These are phyloP conservation scores for Neocatenulostroma microsporum DNA, from an alignment of 2,329 filamentous ascomycete genomes.

Conservation along the genomic window DNA sequence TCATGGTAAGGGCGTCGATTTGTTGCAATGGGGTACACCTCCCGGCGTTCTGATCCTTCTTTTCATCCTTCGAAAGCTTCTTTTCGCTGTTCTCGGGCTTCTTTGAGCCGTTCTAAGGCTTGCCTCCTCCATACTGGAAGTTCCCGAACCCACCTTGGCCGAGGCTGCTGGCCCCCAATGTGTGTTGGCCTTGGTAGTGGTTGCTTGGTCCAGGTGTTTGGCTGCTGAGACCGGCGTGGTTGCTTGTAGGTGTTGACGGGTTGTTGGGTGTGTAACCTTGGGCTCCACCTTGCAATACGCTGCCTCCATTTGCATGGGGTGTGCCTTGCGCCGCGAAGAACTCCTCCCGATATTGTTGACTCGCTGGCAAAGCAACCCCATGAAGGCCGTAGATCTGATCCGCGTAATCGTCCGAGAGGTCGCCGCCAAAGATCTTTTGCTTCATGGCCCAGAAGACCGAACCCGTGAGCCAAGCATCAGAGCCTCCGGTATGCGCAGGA, in stretches of 20 bases:
- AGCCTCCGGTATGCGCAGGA: conserved; percentile 83
- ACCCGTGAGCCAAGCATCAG: conserved; percentile 86
- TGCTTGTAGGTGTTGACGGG: conserved; percentile 63
- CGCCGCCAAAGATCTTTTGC: conserved; percentile 76
- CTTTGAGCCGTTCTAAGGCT: too few relatives aligned
- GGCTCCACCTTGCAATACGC: conserved; percentile 22
- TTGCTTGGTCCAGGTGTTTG: conserved; percentile 42
- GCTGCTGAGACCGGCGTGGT: conserved; percentile 38
- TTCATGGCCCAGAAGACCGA: conserved; percentile 92
- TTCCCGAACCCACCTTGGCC: conserved; percentile 59
- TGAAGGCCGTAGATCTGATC: conserved; percentile 93
- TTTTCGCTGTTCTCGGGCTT: too few relatives aligned
- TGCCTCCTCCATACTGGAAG: too few relatives aligned
- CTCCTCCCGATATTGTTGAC: conserved; percentile 45
- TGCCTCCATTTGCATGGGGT: conserved; percentile 20
- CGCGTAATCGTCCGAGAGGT: conserved; percentile 69
- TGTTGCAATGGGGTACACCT: too few relatives aligned
- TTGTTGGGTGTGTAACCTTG: conserved; percentile 30
- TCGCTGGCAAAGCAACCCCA: conserved; percentile 45
- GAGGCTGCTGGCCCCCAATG: conserved; percentile 52
- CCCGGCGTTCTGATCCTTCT: too few relatives aligned
- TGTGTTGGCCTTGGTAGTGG: too few relatives aligned
- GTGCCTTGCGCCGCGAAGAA: conserved; percentile 39
- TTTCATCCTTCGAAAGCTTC: too few relatives aligned
- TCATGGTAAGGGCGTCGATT: too few relatives aligned